Evolutionary conservation across 148 eudicot species (phyloP), one percentile per base, ranked within the genome.

Genomic region (Cornus kousa): DNA sequence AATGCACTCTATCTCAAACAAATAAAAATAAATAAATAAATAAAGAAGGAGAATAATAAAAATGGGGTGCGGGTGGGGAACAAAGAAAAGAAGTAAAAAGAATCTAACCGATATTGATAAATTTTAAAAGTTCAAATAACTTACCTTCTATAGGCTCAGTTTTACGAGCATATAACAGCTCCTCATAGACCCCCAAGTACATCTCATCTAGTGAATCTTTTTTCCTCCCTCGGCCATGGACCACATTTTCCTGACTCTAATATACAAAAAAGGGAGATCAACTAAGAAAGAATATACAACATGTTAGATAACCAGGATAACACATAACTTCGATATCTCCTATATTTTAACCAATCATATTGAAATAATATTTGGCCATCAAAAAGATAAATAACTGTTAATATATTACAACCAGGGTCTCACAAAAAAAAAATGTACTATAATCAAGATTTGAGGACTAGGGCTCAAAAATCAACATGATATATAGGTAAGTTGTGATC

Each of bases 171-270:
- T 96, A 93, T 24, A 96, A 85, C 39, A 92, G 83, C 67, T 88
- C 80, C 83, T 93, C 91, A 79, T 90, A 84, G 81, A 96, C 99
- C 39, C 99, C 99, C 43, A 93, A 77, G 76, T 96, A 93, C 13
- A 89, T 89, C 85, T 96, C 99, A 77, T 96, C 97, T 75, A 92
- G 78, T 3, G 94, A 88, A 80, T 90, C 90, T 67, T 64, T 79
- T 84, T 89, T 93, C 82, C 99, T 89, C 74, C 97, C 95, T 86
- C 98, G 87, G 43, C 98, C 99, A 86, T 93, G 99, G 50, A 93
- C 97, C 74, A 86, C 65, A 31, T 94, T 86, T 83, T 96, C 99
- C 80, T 93, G 76, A 71, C 74, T 84, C 99, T 96, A 67, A 68
- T 67, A 9, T 43, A 73, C 68, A 69, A 19, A 17, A 32, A 70